phyloP scores from a whole-genome alignment of 176 grass and related monocot species.

The Juncus effusus region DNA sequence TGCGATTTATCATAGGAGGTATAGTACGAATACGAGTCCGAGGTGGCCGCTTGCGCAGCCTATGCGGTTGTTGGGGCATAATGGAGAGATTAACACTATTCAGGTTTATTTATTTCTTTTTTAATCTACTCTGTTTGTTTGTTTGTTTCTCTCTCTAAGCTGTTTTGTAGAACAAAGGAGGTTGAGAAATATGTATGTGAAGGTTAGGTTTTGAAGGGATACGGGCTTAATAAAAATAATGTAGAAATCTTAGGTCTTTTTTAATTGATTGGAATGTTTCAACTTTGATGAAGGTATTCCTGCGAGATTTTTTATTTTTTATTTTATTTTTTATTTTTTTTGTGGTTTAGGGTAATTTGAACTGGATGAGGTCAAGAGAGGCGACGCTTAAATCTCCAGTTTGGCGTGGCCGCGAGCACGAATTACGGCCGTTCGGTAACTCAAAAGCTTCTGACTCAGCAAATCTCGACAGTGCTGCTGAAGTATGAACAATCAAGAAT shows the following conservation, averaged over 20 bases:
- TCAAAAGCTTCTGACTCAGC: conserved; percentile 96
- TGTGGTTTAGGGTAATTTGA: conserved; percentile 87
- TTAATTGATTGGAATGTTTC: no score
- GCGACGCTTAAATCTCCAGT: conserved; percentile 84
- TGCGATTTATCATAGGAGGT: conserved; percentile 98
- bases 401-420: conserved; percentile 90
- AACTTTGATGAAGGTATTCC: no score
- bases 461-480: conserved; percentile 95
- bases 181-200: no score
- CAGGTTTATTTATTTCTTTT: conserved; percentile 54
- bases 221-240: no score
- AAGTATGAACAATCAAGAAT: conserved; percentile 40
- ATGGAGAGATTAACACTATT: conserved; percentile 99
- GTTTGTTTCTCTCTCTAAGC: conserved; percentile 15
- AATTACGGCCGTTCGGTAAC: conserved; percentile 88
- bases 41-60: conserved; percentile 99
- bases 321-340: conserved; percentile 26
- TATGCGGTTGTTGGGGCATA: conserved; percentile 98
- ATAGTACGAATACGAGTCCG: conserved; percentile 97
- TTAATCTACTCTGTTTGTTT: conserved; percentile 5
- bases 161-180: background rate
- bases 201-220: no score
- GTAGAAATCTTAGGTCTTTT: no score
- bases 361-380: conserved; percentile 99
- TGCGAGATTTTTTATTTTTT: conserved; percentile 5